Evolutionary conservation across 805 yeast genomes (phyloP).

Genomic region (Lipomyces yamanashiensis): DNA sequence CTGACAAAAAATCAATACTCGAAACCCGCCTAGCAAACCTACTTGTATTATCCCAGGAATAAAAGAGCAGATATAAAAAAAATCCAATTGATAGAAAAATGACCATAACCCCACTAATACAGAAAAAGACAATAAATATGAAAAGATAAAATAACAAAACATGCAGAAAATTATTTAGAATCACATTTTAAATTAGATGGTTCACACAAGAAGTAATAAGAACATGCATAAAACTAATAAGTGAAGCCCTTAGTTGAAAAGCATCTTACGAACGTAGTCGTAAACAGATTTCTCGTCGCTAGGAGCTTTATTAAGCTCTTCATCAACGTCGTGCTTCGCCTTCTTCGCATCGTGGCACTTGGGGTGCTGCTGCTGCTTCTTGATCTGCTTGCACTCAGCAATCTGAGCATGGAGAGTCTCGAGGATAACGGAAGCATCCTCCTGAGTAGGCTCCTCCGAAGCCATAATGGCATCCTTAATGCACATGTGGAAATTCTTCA

Average conservation of each 20-base stretch:
- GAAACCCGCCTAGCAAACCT: background rate
- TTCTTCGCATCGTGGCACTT: conserved; percentile 6
- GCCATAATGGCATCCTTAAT: background rate
- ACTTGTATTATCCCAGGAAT: background rate
- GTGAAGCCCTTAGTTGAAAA: conserved; percentile 3
- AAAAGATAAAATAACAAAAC: background rate
- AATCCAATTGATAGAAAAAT: background rate
- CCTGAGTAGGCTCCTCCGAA: background rate
- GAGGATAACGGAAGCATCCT: background rate
- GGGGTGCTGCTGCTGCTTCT: too few species aligned
- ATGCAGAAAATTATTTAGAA: too few species aligned
- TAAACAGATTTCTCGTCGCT: conserved; percentile 1
- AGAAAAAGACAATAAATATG: too few species aligned
- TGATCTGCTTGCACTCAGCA: too few species aligned
- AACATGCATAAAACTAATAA: background rate
- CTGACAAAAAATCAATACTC: background rate
- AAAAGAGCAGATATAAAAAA: background rate
- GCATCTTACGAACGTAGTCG: conserved; percentile 6
- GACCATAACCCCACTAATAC: conserved; percentile 4
- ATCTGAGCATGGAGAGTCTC: background rate
- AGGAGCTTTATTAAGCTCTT: background rate
- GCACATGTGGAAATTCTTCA: too few species aligned
- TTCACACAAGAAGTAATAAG: background rate
- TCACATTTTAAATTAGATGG: background rate
- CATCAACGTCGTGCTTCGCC: background rate